Evolutionary conservation across 2,329 filamentous ascomycete genomes (phyloP).

Genomic region (Magnaporthales sp.): DNA sequence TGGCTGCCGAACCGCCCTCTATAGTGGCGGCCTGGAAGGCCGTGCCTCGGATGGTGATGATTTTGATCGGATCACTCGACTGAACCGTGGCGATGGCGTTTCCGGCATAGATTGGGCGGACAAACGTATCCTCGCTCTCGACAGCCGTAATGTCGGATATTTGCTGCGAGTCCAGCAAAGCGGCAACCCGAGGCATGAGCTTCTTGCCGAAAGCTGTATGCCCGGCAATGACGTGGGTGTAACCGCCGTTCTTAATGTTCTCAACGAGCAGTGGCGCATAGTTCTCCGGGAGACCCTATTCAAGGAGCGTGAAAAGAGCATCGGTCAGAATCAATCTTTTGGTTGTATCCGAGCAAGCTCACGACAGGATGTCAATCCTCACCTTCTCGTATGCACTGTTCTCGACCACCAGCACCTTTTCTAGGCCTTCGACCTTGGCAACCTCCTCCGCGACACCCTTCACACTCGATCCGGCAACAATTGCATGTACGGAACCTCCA

Average conservation of each 20-base stretch:
- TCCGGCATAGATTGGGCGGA: slow-evolving; percentile 93
- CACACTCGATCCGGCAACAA: slow-evolving; percentile 74
- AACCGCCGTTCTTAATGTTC: slow-evolving; percentile 93
- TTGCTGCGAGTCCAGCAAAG: slow-evolving; percentile 84
- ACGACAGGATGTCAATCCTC: slow-evolving; percentile 6
- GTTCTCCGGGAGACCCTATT: slow-evolving; percentile 80
- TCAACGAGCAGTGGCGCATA: slow-evolving; percentile 88
- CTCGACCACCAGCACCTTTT: slow-evolving; percentile 85
- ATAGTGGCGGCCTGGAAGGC: slow-evolving; percentile 74
- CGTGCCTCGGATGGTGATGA: slow-evolving; percentile 88
- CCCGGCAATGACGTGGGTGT: slow-evolving; percentile 82
- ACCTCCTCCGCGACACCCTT: slow-evolving; percentile 73
- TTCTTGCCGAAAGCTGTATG: slow-evolving; percentile 98
- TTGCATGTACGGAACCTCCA: slow-evolving; percentile 76
- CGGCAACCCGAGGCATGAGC: slow-evolving; percentile 82
- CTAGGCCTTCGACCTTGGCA: slow-evolving; percentile 80
- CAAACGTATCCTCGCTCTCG: slow-evolving; percentile 86
- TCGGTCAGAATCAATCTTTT: not conserved
- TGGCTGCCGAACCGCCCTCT: slow-evolving; percentile 52
- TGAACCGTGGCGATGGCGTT: slow-evolving; percentile 96
- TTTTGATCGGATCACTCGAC: slow-evolving; percentile 74
- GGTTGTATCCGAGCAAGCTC: not conserved
- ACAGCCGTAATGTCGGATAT: slow-evolving; percentile 86
- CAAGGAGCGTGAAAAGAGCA: not conserved
- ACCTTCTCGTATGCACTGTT: slow-evolving; percentile 91